Evolutionary conservation across 2,329 filamentous ascomycete genomes (phyloP).

Genomic region (Claviceps sp.): DNA sequence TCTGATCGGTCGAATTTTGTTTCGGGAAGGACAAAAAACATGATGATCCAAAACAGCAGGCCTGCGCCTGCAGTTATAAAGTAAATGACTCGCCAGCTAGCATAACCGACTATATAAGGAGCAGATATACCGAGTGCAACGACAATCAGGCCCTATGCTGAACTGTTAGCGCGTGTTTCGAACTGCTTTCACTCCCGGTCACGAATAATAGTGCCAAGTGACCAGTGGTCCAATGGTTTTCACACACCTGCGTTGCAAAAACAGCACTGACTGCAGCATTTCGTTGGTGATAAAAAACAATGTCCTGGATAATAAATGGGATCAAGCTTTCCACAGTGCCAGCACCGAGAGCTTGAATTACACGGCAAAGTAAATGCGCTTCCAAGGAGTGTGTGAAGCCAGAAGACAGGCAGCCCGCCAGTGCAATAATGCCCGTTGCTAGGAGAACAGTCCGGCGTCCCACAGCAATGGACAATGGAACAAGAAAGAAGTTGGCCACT

Average conservation of each 20-base stretch:
- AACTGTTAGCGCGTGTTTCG: neutral
- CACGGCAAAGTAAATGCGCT: slow-evolving; percentile 1
- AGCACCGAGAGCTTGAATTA: slow-evolving; percentile 1
- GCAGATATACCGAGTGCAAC: neutral
- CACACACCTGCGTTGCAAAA: slow-evolving; percentile 1
- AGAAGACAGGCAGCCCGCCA: neutral
- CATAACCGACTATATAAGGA: neutral
- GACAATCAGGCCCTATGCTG: neutral
- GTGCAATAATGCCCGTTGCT: neutral
- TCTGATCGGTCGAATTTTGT: slow-evolving; percentile 1
- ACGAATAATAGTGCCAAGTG: neutral
- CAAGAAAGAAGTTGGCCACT: slow-evolving; percentile 2
- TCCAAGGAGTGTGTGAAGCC: neutral
- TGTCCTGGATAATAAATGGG: slow-evolving; percentile 3
- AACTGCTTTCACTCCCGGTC: neutral
- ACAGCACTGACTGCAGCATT: slow-evolving; percentile 1
- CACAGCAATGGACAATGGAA: neutral
- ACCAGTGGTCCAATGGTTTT: neutral
- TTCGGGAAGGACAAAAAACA: slow-evolving; percentile 2
- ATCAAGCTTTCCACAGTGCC: slow-evolving; percentile 2
- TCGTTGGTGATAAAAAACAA: slow-evolving; percentile 2
- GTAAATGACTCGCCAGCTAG: slow-evolving; percentile 2
- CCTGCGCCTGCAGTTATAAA: slow-evolving; percentile 1
- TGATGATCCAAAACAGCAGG: neutral
- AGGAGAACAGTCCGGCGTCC: slow-evolving; percentile 1